Evolutionary conservation across 352 stramenopile species (phyloP), one percentile per base, ranked within the genome.

Genomic region (Thraustotheca clavata): DNA sequence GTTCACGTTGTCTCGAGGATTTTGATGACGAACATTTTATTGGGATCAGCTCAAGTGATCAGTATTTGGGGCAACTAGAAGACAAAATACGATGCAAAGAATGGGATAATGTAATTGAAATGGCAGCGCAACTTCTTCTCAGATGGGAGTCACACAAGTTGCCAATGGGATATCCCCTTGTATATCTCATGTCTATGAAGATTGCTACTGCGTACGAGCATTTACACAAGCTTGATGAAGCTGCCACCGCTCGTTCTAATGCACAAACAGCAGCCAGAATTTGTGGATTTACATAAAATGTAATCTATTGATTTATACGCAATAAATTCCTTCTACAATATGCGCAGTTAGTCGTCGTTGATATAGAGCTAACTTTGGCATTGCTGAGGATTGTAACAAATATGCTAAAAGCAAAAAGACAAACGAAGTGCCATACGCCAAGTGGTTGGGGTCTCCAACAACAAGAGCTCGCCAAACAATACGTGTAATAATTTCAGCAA

Each of bases 141-240:
- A 16, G 41, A 8, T 62, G 55, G 55, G 22, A 14, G 7, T 20
- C 33, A 4, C 8, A 14, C 18, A 7, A 24, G 7, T 41, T 62
- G 9, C 33, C 55, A 9, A 9, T 24, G 8, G 14, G 26, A 5
- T 62, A 50, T n/a, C 55, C 55, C 11, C 55, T 62, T 20, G 39
- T 62, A 41, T 62, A 62, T 29, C 14, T 62, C 5, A 26, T 62
- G 12, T 29, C 22, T 8, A 52, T 16, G 4, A 62, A 62, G 34
- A 6, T 62, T 1, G 34, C 18, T 11, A 33, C 36, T 4, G 55
- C 55, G 22, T 14, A 16, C 12, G 38, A 11, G 18, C 55, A 62
- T 6, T 49, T 52, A 31, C 14, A 18, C 34, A 31, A 14, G 12
- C 9, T 31, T 18, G 1, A 3, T 11, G 1, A 3, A 11, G 43